Percentiles rank a stretch among this genome's conserved stretches.
Conservation (phyloP, 352 stramenopile genomes). For the Phytopythium oedochilum region DNA sequence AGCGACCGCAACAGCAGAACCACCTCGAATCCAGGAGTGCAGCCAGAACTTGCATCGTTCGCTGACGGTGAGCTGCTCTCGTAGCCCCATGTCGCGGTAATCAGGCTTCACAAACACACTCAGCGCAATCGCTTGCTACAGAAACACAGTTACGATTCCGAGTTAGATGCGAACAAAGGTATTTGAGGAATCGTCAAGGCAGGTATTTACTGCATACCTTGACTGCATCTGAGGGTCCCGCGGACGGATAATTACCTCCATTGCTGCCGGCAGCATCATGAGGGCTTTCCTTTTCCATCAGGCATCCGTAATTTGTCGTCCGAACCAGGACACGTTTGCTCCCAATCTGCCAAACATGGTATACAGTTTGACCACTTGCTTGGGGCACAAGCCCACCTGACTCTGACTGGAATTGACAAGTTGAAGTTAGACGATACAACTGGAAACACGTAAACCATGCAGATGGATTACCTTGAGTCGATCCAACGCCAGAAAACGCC, state of each 20-base stretch:
- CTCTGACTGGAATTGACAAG: background rate
- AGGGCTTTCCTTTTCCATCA: background rate
- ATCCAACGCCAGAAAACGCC: slow-evolving; percentile 17
- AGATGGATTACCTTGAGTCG: slow-evolving; percentile 18
- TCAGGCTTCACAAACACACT: slow-evolving; percentile 76
- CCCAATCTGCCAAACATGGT: slow-evolving; percentile 66
- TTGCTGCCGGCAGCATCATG: background rate
- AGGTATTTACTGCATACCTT: background rate
- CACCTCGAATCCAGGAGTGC: slow-evolving; percentile 76
- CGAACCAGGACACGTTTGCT: slow-evolving; percentile 58
- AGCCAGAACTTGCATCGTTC: slow-evolving; percentile 67
- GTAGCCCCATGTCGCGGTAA: slow-evolving; percentile 36
- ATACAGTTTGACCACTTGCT: slow-evolving; percentile 21
- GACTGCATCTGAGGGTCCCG: background rate
- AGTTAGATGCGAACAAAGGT: background rate
- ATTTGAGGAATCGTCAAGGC: too few species aligned
- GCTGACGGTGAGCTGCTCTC: slow-evolving; percentile 55
- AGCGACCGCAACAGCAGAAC: slow-evolving; percentile 41
- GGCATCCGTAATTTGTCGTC: slow-evolving; percentile 23
- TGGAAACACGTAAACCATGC: background rate
- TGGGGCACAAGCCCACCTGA: background rate
- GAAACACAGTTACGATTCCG: background rate
- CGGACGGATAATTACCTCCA: background rate
- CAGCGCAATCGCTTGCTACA: slow-evolving; percentile 17
- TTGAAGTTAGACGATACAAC: background rate